Evolutionary conservation across 495 filamentous ascomycete species (phyloP), one percentile per base, ranked within the genome.

Genomic region (Aspergillus homomorphus): DNA sequence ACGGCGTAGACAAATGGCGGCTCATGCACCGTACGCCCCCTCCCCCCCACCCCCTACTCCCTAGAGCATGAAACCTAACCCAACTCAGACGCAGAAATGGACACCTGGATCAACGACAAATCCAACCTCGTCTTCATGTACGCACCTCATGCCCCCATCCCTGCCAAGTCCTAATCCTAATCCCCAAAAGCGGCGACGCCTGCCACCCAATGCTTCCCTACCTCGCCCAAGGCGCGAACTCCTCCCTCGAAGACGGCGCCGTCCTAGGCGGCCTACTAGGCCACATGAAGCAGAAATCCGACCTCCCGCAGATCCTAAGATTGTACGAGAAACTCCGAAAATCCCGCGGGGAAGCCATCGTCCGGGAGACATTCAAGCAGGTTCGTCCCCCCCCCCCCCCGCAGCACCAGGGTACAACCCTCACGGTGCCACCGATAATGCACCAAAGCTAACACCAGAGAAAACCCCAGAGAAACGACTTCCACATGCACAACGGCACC

Each of bases 151-250:
- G n/a, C 38, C 51, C n/a, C 21, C 20, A 19, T 20, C 26, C 33
- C 45, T 15, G 3, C 16, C n/a, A n/a, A 16, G 15, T 38, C 28
- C 9, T 30, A 15, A 19, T 19, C 51, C 50, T 56, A 48, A 57
- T 44, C 6, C 33, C n/a, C 21, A 50, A n/a, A 38, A 76, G 73
- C n/a, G 85, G 85, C 9, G 86, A 88, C 57, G 77, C 82, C 52
- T 87, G 85, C 55, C 85, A 89, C 58, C 84, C 85, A 10, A 88
- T 87, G 75, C 75, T 89, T 18, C 86, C 86, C 16, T 88, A 89
- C 56, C 73, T 87, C 10, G 85, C 85, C 0, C 86, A 89, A 65
- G 73, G 75, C 23, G 80, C 80, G 26, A 78, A 77, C 43, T 75
- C 70, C 20, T 74, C 78, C n/a, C 62, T 81, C 12, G 80, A 83